Evolutionary conservation across 2,329 filamentous ascomycete genomes (phyloP).

Genomic region (Trichoderma aggressivum): DNA sequence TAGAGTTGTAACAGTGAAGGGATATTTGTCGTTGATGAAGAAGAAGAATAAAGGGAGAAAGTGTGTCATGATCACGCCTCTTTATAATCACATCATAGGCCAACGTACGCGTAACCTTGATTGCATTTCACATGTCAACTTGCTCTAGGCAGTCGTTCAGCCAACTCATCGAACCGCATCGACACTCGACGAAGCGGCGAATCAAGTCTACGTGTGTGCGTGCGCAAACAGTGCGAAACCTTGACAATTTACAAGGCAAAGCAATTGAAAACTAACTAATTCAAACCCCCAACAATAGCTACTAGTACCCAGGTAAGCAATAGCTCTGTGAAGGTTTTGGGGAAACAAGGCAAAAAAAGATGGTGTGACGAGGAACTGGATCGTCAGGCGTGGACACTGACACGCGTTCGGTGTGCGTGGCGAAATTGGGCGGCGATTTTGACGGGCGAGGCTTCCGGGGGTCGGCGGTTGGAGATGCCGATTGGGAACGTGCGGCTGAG

Average conservation of each 20-base stretch:
- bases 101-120: background rate
- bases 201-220: background rate
- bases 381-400: background rate
- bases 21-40: background rate
- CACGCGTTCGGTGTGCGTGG: conserved; percentile 4
- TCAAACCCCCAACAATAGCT: background rate
- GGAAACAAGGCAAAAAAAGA: background rate
- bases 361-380: background rate
- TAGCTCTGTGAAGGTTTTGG: background rate
- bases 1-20: background rate
- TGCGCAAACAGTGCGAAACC: background rate
- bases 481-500: background rate
- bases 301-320: background rate
- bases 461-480: background rate
- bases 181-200: background rate
- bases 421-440: background rate
- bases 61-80: background rate
- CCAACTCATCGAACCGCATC: conserved; percentile 5
- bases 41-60: background rate
- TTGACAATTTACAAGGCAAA: background rate
- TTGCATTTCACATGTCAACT: background rate
- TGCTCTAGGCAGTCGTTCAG: background rate
- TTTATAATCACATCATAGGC: background rate
- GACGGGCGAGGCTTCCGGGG: background rate
- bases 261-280: background rate